These are phyloP conservation scores for Fragaria ananassa DNA, from an alignment of 306 rosid species.

Conservation along the genomic window DNA sequence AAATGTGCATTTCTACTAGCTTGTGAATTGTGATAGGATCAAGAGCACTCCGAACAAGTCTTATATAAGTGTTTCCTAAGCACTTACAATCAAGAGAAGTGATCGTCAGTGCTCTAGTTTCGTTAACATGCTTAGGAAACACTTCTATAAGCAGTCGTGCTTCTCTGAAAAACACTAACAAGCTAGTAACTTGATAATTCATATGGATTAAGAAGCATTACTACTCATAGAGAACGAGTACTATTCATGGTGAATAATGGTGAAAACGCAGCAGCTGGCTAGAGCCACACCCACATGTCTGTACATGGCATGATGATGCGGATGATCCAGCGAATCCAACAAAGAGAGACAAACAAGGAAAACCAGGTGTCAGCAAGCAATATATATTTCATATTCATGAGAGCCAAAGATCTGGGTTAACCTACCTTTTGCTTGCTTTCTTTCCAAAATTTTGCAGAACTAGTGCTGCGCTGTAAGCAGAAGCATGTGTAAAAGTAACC, in stretches of 20 bases:
- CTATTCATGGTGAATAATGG: conserved; percentile 2
- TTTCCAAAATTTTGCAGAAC: conserved; percentile 1
- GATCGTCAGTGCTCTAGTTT: background rate
- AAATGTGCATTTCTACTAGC: no score
- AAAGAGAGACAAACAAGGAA: conserved; percentile 34
- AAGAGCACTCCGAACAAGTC: no score
- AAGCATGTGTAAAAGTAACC: conserved; percentile 2
- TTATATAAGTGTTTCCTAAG: no score
- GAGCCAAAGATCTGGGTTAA: background rate
- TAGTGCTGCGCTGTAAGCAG: conserved; percentile 3
- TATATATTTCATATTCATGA: background rate
- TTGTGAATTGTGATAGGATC: no score
- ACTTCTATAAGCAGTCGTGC: background rate
- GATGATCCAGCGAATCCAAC: conserved; percentile 34
- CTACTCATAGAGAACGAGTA: background rate
- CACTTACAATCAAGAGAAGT: no score
- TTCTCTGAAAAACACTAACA: background rate
- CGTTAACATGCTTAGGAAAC: background rate
- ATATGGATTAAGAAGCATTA: background rate
- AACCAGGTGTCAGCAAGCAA: conserved; percentile 32
- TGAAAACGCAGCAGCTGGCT: background rate
- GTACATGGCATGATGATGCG: conserved; percentile 23
- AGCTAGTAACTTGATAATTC: background rate
- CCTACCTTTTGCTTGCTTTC: background rate
- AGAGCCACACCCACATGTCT: conserved; percentile 14